Percentiles rank a stretch among this genome's conserved stretches.
Conservation (phyloP, 2,329 filamentous ascomycete genomes). For the Calcarisporium arbuscula region DNA sequence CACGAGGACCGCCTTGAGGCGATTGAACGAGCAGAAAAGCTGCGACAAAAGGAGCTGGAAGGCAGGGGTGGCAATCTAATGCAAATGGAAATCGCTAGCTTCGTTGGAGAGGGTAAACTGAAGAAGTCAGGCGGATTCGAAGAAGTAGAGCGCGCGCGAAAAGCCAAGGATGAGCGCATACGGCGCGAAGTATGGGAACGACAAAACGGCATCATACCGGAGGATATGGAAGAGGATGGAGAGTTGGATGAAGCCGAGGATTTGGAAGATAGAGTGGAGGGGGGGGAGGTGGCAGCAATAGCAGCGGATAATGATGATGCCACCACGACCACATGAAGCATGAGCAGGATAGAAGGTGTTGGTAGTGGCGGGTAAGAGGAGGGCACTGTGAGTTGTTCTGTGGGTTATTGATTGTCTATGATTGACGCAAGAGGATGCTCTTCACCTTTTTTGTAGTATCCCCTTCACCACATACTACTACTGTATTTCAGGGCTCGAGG, state of each 20-base stretch:
- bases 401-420: too few relatives aligned
- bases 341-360: too few relatives aligned
- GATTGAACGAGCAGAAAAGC: constrained; percentile 93
- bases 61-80: constrained; percentile 68
- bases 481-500: too few relatives aligned
- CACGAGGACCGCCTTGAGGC: constrained; percentile 90
- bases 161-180: constrained; percentile 80
- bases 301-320: too few relatives aligned
- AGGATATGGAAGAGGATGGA: constrained; percentile 35
- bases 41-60: constrained; percentile 82
- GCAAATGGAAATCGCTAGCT: constrained; percentile 75
- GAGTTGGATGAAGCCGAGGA: constrained; percentile 17
- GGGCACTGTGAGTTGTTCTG: too few relatives aligned
- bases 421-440: too few relatives aligned
- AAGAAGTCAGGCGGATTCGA: constrained; percentile 96
- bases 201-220: constrained; percentile 50
- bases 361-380: too few relatives aligned
- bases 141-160: constrained; percentile 80
- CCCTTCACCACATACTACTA: too few relatives aligned
- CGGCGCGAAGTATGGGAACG: constrained; percentile 71
- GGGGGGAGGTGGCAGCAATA: too few relatives aligned
- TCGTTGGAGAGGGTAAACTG: constrained; percentile 83
- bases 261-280: neutral
- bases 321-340: too few relatives aligned
- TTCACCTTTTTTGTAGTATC: too few relatives aligned